Evolutionary conservation across 1,284 basidiomycete genomes (phyloP), one percentile per base, ranked within the genome.

Genomic region (Grifola frondosa): DNA sequence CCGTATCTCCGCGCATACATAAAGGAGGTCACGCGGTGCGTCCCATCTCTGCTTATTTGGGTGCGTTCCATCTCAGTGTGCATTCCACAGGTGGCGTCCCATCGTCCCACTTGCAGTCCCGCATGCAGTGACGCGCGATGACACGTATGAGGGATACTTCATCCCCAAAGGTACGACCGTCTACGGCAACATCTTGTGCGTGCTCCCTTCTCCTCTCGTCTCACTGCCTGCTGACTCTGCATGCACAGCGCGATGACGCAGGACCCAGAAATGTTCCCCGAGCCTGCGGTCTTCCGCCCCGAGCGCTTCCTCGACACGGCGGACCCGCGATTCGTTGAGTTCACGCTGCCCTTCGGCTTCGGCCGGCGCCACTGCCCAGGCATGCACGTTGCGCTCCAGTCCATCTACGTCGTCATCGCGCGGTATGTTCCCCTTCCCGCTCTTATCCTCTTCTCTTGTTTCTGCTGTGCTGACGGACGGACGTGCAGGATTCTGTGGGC

Each of bases 1-100:
- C 58, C 59, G 25, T 69, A 67, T 49, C 50, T 61, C 7, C 44
- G 50, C n/a, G 45, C 48, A 13, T 36, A 56, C 12, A 20, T 60
- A 11, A 57, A 49, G 30, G 58, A 60, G 38, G 23, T 35, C 15
- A 16, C 30, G 23, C 23, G 37, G 30, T 40, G 28, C 24, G 32
- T 50, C 17, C 53, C 57, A 4, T 49, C 49, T 8, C 47, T 46
- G 16, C 49, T 52, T 25, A 53, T 50, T 56, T 20, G 31, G 48
- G 38, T 10, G 23, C 37, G 5, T 28, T 28, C 10, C 10, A 10
- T 28, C 26, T 10, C 26, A 28, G n/a, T n/a, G n/a, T n/a, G n/a
- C n/a, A n/a, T n/a, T 28, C n/a, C 26, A 35, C 9, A 21, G 44
- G 6, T 36, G 38, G 37, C 26, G 22, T 11, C n/a, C 37, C 19